These are phyloP conservation scores for Phaffia rhodozyma DNA, from an alignment of 1,284 basidiomycete species.

Conservation along the genomic window DNA sequence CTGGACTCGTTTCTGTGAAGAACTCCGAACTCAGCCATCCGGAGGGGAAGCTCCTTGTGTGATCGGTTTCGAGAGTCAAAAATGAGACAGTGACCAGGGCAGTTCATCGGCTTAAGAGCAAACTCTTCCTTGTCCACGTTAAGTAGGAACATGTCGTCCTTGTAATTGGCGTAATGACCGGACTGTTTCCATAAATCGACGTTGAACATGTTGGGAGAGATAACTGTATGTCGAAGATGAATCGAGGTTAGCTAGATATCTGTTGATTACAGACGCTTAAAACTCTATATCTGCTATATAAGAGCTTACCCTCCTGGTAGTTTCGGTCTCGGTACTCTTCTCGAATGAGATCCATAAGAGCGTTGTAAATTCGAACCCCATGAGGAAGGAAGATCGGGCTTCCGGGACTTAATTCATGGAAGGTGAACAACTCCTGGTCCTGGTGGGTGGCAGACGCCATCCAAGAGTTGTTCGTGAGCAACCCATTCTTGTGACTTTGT, in stretches of 20 bases:
- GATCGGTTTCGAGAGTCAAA: constrained; percentile 89
- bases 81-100: constrained; percentile 92
- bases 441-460: constrained; percentile 25
- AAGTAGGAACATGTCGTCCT: constrained; percentile 93
- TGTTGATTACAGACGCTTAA: background rate
- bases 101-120: constrained; percentile 98
- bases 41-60: constrained; percentile 90
- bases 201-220: constrained; percentile 97
- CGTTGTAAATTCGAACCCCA: constrained; percentile 94
- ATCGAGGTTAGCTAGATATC: background rate
- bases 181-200: constrained; percentile 96
- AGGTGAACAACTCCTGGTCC: constrained; percentile 98
- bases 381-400: constrained; percentile 96
- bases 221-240: constrained; percentile 46
- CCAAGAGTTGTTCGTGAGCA: background rate
- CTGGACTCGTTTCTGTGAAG: constrained; percentile 95
- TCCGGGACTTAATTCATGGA: constrained; percentile 91
- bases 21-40: constrained; percentile 98
- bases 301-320: constrained; percentile 70
- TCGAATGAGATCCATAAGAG: constrained; percentile 78
- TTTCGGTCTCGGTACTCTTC: constrained; percentile 80
- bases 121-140: constrained; percentile 92
- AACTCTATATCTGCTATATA: background rate
- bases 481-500: background rate
- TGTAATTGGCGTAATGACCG: constrained; percentile 96